Base-by-base conservation (phyloP, 371 early-diverging fungal species). In the Phascolomyces articulosus region DNA sequence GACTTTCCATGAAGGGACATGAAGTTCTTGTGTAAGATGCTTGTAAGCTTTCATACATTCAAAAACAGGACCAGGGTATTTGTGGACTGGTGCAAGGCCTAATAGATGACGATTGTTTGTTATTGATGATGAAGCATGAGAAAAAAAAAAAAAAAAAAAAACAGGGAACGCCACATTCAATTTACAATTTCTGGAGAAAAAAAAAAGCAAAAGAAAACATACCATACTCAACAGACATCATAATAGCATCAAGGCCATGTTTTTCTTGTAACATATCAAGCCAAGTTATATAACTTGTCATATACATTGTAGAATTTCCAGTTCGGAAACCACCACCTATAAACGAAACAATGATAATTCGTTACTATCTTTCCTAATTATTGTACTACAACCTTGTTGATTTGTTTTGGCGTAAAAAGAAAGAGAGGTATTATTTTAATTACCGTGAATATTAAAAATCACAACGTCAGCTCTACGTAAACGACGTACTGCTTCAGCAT, bases 151-250 rank as follows among this genome's bases (percentile, higher is more conserved):
- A 2, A 15, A 51, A 51, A 4, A 23, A 24, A 15, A n/a, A n/a
- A n/a, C n/a, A n/a, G n/a, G n/a, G n/a, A n/a, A n/a, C n/a, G n/a
- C n/a, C n/a, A n/a, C n/a, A n/a, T n/a, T n/a, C n/a, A n/a, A n/a
- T n/a, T n/a, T n/a, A n/a, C n/a, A n/a, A n/a, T n/a, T n/a, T n/a
- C 11, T 34, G 11, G 34, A 34, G 34, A 34, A 34, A 34, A 9
- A 6, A 34, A 7, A 24, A 57, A 57, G 8, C 2, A 29, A 28
- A 26, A 11, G n/a, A n/a, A 24, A 1, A 54, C 55, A 11, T 64
- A 82, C 86, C 71, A 64, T 86, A 86, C 64, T 86, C 85, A 27
- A 86, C 66, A 0, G 83, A 81, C 63, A 86, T 75, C 26, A 86
- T 68, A 3, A 80, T 77, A 24, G 80, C 79, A 63, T 84, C 75